phyloP scores from a whole-genome alignment of 73 alveolate species.

The Paramecium sexaurelia region DNA sequence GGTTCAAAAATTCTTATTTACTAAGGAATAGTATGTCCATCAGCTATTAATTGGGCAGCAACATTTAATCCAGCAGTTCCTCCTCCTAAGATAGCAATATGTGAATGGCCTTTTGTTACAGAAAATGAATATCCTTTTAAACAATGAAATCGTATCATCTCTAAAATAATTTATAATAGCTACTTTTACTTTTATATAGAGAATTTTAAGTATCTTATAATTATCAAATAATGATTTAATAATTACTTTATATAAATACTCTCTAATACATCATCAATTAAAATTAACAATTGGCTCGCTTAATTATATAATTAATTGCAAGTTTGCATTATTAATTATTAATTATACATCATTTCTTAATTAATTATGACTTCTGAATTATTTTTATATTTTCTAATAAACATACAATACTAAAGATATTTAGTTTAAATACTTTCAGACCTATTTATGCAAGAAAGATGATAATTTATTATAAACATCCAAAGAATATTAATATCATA shows the following conservation, averaged over 20 bases:
- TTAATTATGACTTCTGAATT: too few species aligned
- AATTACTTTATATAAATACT: neutral
- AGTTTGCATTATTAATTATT: neutral
- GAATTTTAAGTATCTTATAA: neutral
- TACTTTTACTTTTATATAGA: neutral
- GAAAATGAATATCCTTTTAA: neutral
- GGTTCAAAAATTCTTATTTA: slow-evolving; percentile 84
- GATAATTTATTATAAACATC: too few species aligned
- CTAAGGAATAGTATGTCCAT: slow-evolving; percentile 64
- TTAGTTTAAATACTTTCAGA: too few species aligned
- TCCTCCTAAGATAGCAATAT: slow-evolving; percentile 84
- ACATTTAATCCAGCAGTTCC: slow-evolving; percentile 82
- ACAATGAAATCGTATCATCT: neutral
- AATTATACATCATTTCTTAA: neutral
- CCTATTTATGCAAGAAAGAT: too few species aligned
- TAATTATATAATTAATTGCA: neutral
- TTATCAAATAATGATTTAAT: neutral
- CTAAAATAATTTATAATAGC: neutral
- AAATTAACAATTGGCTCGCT: neutral
- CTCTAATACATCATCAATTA: neutral
- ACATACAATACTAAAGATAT: too few species aligned
- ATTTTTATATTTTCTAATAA: too few species aligned
- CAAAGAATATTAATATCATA: too few species aligned
- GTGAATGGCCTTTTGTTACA: slow-evolving; percentile 38
- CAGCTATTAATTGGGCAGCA: slow-evolving; percentile 71